Conservation (phyloP, 148 eudicot species). For the Heliamphora exappendiculata region DNA sequence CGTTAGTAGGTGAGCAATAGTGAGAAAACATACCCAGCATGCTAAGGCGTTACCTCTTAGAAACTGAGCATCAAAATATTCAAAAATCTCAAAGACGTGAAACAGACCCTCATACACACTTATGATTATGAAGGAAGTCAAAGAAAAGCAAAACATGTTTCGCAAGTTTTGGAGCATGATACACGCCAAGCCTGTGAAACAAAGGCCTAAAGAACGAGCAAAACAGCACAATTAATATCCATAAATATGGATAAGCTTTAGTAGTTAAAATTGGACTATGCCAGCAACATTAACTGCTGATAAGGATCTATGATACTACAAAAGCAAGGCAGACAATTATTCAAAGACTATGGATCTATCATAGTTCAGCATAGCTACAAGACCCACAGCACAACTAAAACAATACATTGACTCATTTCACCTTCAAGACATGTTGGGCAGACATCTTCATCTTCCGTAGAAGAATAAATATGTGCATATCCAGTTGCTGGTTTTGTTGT, state of each 20-base stretch:
- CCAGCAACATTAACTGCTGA: background rate
- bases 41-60: too few relatives aligned
- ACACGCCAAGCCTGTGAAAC: too few relatives aligned
- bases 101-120: background rate
- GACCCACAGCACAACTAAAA: background rate
- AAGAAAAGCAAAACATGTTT: background rate
- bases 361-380: background rate
- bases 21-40: too few relatives aligned
- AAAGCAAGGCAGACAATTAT: background rate
- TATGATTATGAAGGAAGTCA: background rate
- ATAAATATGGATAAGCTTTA: background rate
- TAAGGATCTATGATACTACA: background rate
- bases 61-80: too few relatives aligned
- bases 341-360: constrained; percentile 2
- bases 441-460: constrained; percentile 87
- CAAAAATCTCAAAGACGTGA: background rate
- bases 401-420: constrained; percentile 13
- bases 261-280: too few relatives aligned
- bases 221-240: background rate
- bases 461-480: constrained; percentile 56
- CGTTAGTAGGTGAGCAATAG: too few relatives aligned
- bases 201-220: too few relatives aligned
- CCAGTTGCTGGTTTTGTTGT: constrained; percentile 41
- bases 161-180: background rate
- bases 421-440: constrained; percentile 98